These are phyloP conservation scores for Xylaria sp. DNA, from an alignment of 2,329 filamentous ascomycete genomes.

Conservation along the genomic window DNA sequence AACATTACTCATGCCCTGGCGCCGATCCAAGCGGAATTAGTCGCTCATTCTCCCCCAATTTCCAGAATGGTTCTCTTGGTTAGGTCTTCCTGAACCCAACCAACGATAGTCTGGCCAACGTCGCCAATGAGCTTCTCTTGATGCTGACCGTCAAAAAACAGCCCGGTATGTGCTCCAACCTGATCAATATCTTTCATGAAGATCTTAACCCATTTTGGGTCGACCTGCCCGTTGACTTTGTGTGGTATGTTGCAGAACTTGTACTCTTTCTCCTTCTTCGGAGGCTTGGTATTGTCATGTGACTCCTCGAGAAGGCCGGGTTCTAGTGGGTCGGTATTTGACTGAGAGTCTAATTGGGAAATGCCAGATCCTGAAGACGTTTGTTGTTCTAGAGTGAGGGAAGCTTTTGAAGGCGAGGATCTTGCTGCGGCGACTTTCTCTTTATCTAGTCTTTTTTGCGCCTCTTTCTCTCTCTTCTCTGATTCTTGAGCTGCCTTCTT, in stretches of 20 bases:
- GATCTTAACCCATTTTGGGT: constrained; percentile 76
- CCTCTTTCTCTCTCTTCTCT: constrained; percentile 45
- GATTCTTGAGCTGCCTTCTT: constrained; percentile 48
- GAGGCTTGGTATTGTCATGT: constrained; percentile 12
- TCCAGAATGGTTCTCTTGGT: constrained; percentile 45
- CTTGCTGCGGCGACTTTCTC: constrained; percentile 14
- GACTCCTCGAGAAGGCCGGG: not conserved
- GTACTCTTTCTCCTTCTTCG: constrained; percentile 54
- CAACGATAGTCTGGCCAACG: constrained; percentile 66
- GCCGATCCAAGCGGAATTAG: not conserved
- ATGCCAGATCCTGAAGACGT: not conserved
- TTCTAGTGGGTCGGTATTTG: constrained; percentile 7
- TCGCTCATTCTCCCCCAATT: constrained; percentile 20
- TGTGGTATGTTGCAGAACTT: constrained; percentile 80
- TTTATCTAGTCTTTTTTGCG: constrained; percentile 37
- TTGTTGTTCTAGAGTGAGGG: constrained; percentile 37
- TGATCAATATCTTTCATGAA: constrained; percentile 85
- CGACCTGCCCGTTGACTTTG: constrained; percentile 56
- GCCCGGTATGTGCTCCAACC: constrained; percentile 79
- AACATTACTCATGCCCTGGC: not conserved
- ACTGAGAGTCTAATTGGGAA: constrained; percentile 6
- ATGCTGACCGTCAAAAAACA: constrained; percentile 74
- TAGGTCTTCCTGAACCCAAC: constrained; percentile 70
- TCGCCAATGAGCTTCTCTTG: constrained; percentile 80
- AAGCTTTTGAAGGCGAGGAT: constrained; percentile 15